Evolutionary conservation across 2,329 filamentous ascomycete genomes (phyloP), one percentile per base, ranked within the genome.

Genomic region (Exserohilum turcica): DNA sequence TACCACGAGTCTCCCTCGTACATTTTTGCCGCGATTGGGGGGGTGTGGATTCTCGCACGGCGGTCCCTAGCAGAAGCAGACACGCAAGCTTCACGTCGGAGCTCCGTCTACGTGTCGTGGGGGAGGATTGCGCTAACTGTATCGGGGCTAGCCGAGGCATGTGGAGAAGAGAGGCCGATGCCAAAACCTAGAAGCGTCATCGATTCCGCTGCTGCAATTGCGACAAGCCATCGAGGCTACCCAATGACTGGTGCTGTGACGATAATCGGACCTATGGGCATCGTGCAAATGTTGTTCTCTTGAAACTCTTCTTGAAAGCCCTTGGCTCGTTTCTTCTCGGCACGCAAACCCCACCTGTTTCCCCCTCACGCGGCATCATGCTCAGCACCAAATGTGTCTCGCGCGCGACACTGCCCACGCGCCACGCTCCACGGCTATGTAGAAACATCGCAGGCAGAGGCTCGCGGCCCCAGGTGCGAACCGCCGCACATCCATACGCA

Each of bases 1-100:
- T 92, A 91, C 89, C 90, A 93, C 27, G 88, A 86, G 74, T 93
- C 90, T 53, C 60, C 64, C 75, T 93, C 90, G 74, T 90, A 90
- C 88, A 91, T 92, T 63, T 42, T 43, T 37, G 31, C 31, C 37
- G 36, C 52, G 32, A 28, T 42, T 37, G 19, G 32, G 43, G 19
- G 32, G 43, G 28, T 40, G 42, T 44, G n/a, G n/a, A n/a, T 35
- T 44, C 15, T 28, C 48, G 16, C 46, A 29, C 15, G 16, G 18
- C 21, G 6, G 27, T 48, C 37, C 45, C 37, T 35, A 45, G 50
- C 29, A 36, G 45, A 37, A 48, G 45, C 45, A 29, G 50, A 19
- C 16, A 37, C 46, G 46, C 37, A 33, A 50, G 46, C 40, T 50
- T 42, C 40, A 51, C 43, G 52, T 54, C 52, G 47, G 52, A 51